phyloP scores from a whole-genome alignment of 73 alveolate species.

The Durusdinium trenchii region DNA sequence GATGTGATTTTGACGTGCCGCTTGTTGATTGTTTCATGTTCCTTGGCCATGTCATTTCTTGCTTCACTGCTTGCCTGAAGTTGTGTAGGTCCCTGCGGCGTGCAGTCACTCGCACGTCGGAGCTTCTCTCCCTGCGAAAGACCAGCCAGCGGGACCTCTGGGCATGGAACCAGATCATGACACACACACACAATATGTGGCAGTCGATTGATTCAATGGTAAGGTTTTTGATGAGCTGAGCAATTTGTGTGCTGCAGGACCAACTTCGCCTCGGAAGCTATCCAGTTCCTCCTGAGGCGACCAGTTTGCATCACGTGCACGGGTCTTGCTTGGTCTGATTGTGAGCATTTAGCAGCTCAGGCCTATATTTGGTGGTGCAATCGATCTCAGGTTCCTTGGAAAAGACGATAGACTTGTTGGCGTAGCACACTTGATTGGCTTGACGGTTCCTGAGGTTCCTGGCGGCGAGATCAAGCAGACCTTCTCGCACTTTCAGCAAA shows the following conservation, averaged over 20 bases:
- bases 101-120: conserved; percentile 85
- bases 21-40: not conserved
- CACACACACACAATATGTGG: not conserved
- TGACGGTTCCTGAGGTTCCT: conserved; percentile 15
- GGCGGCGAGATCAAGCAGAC: conserved; percentile 96
- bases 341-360: not conserved
- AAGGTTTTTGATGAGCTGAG: too few species aligned
- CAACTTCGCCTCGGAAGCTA: conserved; percentile 86
- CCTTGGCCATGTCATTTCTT: not conserved
- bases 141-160: conserved; percentile 66
- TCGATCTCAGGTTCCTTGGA: conserved; percentile 55
- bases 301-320: not conserved
- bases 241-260: conserved; percentile 39
- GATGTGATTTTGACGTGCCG: not conserved
- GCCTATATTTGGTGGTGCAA: conserved; percentile 82
- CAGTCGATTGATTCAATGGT: too few species aligned
- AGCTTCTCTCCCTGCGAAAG: conserved; percentile 85
- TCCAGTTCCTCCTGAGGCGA: conserved; percentile 92
- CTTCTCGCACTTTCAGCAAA: conserved; percentile 89
- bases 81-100: conserved; percentile 78
- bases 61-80: not conserved
- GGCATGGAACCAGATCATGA: not conserved
- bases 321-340: not conserved
- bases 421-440: not conserved
- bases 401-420: not conserved